Base-by-base conservation (phyloP, 495 filamentous ascomycete species). In the Tuber borchii region DNA sequence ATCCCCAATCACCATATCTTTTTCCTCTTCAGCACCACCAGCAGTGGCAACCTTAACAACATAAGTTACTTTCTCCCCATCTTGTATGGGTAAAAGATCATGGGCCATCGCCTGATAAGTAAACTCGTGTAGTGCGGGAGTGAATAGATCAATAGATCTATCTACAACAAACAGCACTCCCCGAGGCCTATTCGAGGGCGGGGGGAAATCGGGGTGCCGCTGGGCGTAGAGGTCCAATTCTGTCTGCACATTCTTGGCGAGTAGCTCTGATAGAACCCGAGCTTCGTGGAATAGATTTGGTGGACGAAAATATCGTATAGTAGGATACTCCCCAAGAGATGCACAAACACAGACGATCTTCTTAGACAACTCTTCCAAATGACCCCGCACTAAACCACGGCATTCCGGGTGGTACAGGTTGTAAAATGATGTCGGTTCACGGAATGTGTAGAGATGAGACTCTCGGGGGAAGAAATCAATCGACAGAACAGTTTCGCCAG, bases 41-140 rank as follows among this genome's bases (percentile, higher is more conserved):
- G 88, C 84, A 46, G 93, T 93, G 79, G 91, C 91, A 74, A 80
- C 75, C 40, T 78, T 76, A 43, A 81, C 76, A 72, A 79, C 78
- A 80, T 95, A 99, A 0, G 90, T 92, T 20, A 95, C 88, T 83
- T 94, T 97, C 69, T 97, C 93, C 19, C 89, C 89, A 73, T 99
- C 95, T 75, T 92, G 89, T 72, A 99, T 91, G 0, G 91, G 91
- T 9, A 99, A 85, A 40, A 99, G 84, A 84, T 99, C 95, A 82
- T 97, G 93, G 26, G 92, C 93, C 95, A 99, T 98, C 42, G 95
- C 93, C 84, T 98, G 95, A 83, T 97, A 99, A 16, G 96, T 98
- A 81, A 99, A 98, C 81, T 99, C 95, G 84, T 99, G 95, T 16
- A 98, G 73, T 16, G 97, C 82, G 9, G 95, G 96, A 26, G 95